phyloP scores from a whole-genome alignment of 176 grass and related monocot genomes.

The Musa acuminata region DNA sequence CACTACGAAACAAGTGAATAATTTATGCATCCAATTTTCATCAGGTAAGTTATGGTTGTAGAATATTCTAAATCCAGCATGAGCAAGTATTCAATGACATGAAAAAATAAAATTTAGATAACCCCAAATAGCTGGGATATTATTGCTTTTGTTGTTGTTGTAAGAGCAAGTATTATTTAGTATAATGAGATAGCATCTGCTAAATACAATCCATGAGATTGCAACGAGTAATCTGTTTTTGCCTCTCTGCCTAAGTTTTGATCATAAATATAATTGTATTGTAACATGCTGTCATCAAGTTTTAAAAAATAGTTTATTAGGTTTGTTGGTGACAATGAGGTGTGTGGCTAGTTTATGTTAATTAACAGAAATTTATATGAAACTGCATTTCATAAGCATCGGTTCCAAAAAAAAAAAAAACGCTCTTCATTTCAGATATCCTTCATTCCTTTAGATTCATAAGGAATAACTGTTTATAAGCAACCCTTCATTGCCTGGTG shows the following conservation, averaged over 20 bases:
- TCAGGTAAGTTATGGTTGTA: neutral
- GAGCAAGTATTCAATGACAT: neutral
- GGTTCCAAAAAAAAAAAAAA: too few relatives aligned
- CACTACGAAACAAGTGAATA: neutral
- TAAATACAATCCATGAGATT: neutral
- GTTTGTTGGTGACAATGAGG: too few relatives aligned
- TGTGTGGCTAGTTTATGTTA: neutral
- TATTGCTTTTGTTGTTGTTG: too few relatives aligned
- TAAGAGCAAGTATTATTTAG: too few relatives aligned
- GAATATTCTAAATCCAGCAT: neutral
- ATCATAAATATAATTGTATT: neutral
- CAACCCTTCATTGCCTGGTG: too few relatives aligned
- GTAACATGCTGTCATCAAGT: neutral
- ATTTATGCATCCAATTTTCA: neutral
- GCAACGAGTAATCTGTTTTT: neutral
- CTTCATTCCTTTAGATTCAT: too few relatives aligned
- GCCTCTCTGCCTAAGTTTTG: neutral
- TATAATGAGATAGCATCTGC: neutral
- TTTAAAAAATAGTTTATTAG: neutral
- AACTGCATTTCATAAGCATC: too few relatives aligned
- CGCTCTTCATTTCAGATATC: too few relatives aligned
- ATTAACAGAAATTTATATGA: too few relatives aligned
- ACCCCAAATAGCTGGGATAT: too few relatives aligned
- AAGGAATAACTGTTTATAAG: too few relatives aligned
- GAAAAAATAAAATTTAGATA: too few relatives aligned